phyloP scores from a whole-genome alignment of 192 early-diverging fungal species.

The Backusella sp. region DNA sequence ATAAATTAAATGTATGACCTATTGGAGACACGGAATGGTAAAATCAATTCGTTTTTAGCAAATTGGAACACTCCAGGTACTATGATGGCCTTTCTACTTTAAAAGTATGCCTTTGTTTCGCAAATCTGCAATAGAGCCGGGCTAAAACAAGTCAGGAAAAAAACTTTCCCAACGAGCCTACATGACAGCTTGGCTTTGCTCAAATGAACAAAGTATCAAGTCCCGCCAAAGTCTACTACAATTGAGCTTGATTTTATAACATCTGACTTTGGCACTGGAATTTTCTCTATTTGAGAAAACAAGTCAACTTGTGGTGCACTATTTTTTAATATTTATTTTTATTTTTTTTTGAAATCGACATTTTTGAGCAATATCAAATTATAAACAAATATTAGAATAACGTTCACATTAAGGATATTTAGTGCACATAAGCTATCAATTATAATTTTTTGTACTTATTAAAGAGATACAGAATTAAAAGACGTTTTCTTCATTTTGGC shows the following conservation, averaged over 20 bases:
- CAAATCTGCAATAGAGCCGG: conserved; percentile 15
- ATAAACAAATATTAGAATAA: background rate
- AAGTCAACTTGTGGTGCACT: conserved; percentile 1
- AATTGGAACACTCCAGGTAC: conserved; percentile 20
- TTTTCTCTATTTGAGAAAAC: background rate
- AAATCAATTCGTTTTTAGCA: background rate
- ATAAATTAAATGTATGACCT: conserved; percentile 21
- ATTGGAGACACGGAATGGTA: conserved; percentile 33
- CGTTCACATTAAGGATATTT: background rate
- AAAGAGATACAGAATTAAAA: background rate
- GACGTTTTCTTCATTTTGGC: background rate
- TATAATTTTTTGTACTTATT: background rate
- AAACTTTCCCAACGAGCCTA: conserved; percentile 24
- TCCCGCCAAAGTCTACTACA: conserved; percentile 8
- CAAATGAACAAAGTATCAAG: background rate
- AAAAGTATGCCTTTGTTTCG: conserved; percentile 5
- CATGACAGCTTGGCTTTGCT: conserved; percentile 6
- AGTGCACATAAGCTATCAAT: background rate
- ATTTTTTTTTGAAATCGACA: background rate
- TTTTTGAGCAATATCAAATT: background rate
- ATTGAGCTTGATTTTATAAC: background rate
- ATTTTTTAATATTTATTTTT: background rate
- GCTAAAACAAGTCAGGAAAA: conserved; percentile 28
- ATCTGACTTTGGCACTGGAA: background rate
- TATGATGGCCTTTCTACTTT: conserved; percentile 28